Percentiles rank a stretch among this genome's conserved stretches.
Conservation (phyloP, 768 basidiomycete species). For the Boletus subparvulus region DNA sequence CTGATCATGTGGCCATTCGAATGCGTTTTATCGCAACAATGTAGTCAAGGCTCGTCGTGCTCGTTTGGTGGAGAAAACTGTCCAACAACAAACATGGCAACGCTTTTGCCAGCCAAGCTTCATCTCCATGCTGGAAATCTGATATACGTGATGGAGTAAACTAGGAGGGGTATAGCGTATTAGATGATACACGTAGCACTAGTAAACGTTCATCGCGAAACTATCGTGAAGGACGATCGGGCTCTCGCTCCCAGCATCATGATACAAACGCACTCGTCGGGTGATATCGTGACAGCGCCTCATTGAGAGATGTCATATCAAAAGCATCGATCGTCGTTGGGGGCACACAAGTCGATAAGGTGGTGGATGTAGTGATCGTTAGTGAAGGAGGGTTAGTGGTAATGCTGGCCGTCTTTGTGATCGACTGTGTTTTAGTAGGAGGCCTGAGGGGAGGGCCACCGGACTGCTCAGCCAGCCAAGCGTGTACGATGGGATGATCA, state of each 20-base stretch:
- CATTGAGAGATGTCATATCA: conserved; percentile 23
- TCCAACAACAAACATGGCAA: neutral
- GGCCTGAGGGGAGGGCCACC: conserved; percentile 14
- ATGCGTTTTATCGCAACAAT: neutral
- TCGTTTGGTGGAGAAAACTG: neutral
- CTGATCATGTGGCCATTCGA: neutral
- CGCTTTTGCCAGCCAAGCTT: neutral
- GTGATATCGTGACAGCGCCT: conserved; percentile 30
- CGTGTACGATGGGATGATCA: conserved; percentile 41
- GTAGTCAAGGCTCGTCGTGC: neutral
- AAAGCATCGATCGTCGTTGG: conserved; percentile 19
- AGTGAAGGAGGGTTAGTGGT: conserved; percentile 10
- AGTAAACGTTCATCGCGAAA: neutral
- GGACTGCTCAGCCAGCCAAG: conserved; percentile 37
- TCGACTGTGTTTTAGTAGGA: conserved; percentile 12
- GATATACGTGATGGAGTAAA: conserved; percentile 12
- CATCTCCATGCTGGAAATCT: neutral
- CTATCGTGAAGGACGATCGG: neutral
- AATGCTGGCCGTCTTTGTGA: conserved; percentile 1
- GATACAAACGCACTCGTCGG: conserved; percentile 9
- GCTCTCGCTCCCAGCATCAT: conserved; percentile 2
- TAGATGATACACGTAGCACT: conserved; percentile 3
- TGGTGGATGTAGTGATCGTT: conserved; percentile 10
- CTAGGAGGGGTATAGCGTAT: conserved; percentile 8
- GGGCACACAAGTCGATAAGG: conserved; percentile 2